Evolutionary conservation across 2,329 filamentous ascomycete genomes (phyloP).

Genomic region (Emmonsia crescens): DNA sequence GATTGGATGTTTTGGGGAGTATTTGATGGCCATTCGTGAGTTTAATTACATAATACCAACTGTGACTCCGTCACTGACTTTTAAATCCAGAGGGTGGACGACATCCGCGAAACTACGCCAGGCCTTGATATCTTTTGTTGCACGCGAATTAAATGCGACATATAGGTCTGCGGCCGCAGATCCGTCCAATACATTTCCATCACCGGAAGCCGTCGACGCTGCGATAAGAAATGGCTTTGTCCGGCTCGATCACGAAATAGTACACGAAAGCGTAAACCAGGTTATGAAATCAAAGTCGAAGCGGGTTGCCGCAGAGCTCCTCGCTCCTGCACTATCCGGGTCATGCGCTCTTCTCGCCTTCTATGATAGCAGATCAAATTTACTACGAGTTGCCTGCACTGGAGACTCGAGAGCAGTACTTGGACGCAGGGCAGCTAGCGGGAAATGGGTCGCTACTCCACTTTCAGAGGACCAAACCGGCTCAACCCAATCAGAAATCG

Average conservation of each 20-base stretch:
- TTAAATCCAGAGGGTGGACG: slow-evolving; percentile 68
- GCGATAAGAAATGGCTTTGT: slow-evolving; percentile 91
- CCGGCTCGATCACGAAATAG: slow-evolving; percentile 84
- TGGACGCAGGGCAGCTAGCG: slow-evolving; percentile 62
- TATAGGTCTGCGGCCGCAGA: slow-evolving; percentile 64
- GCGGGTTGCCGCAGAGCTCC: slow-evolving; percentile 76
- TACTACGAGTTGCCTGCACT: slow-evolving; percentile 87
- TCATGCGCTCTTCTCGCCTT: slow-evolving; percentile 94
- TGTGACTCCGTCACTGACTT: slow-evolving; percentile 11
- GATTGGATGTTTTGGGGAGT: slow-evolving; percentile 99
- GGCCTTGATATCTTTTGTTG: slow-evolving; percentile 82
- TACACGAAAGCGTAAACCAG: slow-evolving; percentile 83
- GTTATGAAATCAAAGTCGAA: slow-evolving; percentile 83
- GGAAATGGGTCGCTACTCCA: slow-evolving; percentile 86
- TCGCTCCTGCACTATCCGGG: slow-evolving; percentile 89
- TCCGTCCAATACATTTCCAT: slow-evolving; percentile 50
- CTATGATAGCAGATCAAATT: slow-evolving; percentile 79
- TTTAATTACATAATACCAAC: slow-evolving; percentile 16
- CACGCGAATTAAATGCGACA: slow-evolving; percentile 80
- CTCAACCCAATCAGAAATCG: slow-evolving; percentile 71
- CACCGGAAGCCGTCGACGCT: slow-evolving; percentile 68
- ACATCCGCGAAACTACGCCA: slow-evolving; percentile 94
- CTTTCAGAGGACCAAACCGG: slow-evolving; percentile 93
- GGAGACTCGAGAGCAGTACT: slow-evolving; percentile 94
- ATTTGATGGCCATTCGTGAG: slow-evolving; percentile 90